Base-by-base conservation (phyloP, 176 grass and related monocot genomes). In the Oryza coarctata region DNA sequence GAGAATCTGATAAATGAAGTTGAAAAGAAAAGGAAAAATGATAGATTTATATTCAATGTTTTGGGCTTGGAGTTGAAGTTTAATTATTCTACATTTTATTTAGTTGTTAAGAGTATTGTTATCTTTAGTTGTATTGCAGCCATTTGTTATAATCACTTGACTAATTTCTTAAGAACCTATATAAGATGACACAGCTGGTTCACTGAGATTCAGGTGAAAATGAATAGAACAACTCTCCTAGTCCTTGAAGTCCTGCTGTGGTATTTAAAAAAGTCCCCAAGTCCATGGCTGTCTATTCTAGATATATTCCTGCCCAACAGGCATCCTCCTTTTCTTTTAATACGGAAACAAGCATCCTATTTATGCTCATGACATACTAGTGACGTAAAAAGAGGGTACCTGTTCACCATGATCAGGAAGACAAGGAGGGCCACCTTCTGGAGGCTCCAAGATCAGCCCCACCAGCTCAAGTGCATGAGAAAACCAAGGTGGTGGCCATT, bases 341-440 rank as follows among this genome's bases (percentile, higher is more conserved):
- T 49, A 55, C 20, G 3, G 50, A 55, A 60, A 55, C 18, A 22
- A 1, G n/a, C 20, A 60, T 25, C 22, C 8, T 60, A 3, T 22
- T 22, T 55, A 55, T 0, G 15, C 17, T 52, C 79, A 65, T 50
- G 8, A 72, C 73, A 64, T 14, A 63, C 11, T n/a, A 58, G 22
- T 23, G 18, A 3, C 6, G 64, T 30, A 79, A 83, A 79, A 80
- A 80, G 61, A 88, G 31, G 57, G 31, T 91, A 94, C 95, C 77
- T 87, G 81, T 58, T 98, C 95, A 80, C 86, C 81, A 34, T 93
- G 78, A 69, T 98, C 84, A 81, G 78, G 92, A 83, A 98, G 86
- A 73, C 80, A 22, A 90, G 88, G 95, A 74, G 88, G 88, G 43
- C 95, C 88, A 75, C 88, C 95, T 93, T 92, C 84, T 70, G 84